Evolutionary conservation across 192 early-diverging fungal genomes (phyloP).

Genomic region (Chytriomyces sp.): DNA sequence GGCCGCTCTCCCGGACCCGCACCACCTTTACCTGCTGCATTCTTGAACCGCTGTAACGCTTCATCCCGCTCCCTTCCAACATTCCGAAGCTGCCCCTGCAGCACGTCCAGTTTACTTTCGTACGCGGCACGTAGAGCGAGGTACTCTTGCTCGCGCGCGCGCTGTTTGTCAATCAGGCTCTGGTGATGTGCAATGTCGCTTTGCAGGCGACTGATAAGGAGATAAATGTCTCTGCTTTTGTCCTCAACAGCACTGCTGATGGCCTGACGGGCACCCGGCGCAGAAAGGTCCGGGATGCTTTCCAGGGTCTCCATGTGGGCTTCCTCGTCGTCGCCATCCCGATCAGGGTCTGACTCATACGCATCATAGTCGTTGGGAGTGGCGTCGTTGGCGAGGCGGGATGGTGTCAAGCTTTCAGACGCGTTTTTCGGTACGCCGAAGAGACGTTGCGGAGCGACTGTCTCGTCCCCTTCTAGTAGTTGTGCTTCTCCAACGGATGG

Average conservation of each 20-base stretch:
- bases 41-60: constrained; percentile 60
- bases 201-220: constrained; percentile 52
- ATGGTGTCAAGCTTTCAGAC: background rate
- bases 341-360: background rate
- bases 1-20: constrained; percentile 36
- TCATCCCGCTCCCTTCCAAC: constrained; percentile 64
- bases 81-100: constrained; percentile 61
- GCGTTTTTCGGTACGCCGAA: constrained; percentile 26
- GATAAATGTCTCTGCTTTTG: constrained; percentile 38
- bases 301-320: background rate
- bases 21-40: constrained; percentile 30
- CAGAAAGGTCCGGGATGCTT: background rate
- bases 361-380: background rate
- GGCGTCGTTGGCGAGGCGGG: background rate
- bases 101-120: constrained; percentile 66
- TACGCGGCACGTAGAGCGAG: constrained; percentile 54
- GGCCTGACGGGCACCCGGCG: no score
- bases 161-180: constrained; percentile 41
- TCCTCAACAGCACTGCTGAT: constrained; percentile 10
- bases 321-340: constrained; percentile 4
- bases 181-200: constrained; percentile 55
- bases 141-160: constrained; percentile 47
- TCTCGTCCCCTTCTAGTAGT: constrained; percentile 10
- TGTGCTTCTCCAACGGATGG: no score
- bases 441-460: background rate